Conservation (phyloP, 1,284 basidiomycete species). For the Apiotrichum sp. region DNA sequence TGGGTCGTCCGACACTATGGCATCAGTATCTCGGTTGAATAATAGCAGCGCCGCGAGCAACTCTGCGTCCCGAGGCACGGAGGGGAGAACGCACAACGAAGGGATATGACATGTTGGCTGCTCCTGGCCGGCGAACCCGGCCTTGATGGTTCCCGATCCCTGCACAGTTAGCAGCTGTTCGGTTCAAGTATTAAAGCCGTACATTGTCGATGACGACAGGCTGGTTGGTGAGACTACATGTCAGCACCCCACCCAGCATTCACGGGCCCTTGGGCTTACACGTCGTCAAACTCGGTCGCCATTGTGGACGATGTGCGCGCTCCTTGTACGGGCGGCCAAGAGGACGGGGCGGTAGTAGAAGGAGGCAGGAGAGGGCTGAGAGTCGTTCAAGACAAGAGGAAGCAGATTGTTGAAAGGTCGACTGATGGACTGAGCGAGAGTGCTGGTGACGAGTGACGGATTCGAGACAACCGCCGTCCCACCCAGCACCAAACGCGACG, state of each 20-base stretch:
- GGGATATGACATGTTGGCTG: slow-evolving; percentile 98
- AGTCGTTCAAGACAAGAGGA: no score
- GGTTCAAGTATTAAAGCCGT: slow-evolving; percentile 31
- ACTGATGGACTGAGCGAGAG: no score
- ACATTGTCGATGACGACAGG: slow-evolving; percentile 91
- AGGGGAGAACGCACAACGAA: slow-evolving; percentile 68
- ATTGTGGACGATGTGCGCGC: slow-evolving; percentile 12
- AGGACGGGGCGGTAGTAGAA: no score
- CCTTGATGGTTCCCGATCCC: slow-evolving; percentile 96
- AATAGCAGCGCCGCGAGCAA: background rate
- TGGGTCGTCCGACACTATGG: slow-evolving; percentile 81
- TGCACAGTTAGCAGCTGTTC: slow-evolving; percentile 40
- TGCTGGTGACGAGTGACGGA: no score
- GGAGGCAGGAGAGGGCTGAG: no score
- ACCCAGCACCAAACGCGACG: no score
- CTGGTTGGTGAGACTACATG: slow-evolving; percentile 44
- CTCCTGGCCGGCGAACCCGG: slow-evolving; percentile 94
- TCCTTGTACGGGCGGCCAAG: no score
- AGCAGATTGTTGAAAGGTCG: no score
- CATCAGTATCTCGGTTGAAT: background rate
- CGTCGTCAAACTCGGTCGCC: slow-evolving; percentile 45
- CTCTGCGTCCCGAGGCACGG: no score
- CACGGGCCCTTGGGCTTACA: slow-evolving; percentile 20
- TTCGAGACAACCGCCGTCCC: no score
- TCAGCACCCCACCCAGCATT: background rate